These are phyloP conservation scores for Penicillium arizonense DNA, from an alignment of 495 filamentous ascomycete genomes.

Conservation along the genomic window DNA sequence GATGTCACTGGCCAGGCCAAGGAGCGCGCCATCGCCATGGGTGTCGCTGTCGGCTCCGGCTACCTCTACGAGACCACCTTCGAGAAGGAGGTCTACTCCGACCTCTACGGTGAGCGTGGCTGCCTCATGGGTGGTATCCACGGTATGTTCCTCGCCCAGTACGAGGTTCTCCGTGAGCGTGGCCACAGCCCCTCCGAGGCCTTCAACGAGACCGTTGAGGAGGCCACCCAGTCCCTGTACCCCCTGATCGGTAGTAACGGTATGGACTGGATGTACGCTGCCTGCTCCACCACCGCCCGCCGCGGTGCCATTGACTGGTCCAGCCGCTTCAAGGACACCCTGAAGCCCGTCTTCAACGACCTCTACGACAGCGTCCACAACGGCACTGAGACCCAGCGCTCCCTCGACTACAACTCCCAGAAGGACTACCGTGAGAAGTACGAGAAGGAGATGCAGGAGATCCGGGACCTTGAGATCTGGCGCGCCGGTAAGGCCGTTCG, in stretches of 20 bases:
- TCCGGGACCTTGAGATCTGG: conserved; percentile 97
- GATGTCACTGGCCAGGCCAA: conserved; percentile 97
- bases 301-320: conserved; percentile 99
- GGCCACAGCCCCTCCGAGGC: conserved; percentile 97
- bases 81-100: conserved; percentile 99
- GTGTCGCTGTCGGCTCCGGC: conserved; percentile 91
- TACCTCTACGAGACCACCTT: conserved; percentile 99
- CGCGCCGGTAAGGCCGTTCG: conserved; percentile 94
- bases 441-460: conserved; percentile 95
- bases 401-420: conserved; percentile 92
- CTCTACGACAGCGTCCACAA: conserved; percentile 89
- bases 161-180: conserved; percentile 98
- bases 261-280: conserved; percentile 99
- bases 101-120: conserved; percentile 98
- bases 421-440: conserved; percentile 94
- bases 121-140: conserved; percentile 99
- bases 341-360: conserved; percentile 97
- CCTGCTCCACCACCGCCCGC: conserved; percentile 97
- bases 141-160: conserved; percentile 99
- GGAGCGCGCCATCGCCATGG: conserved; percentile 96
- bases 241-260: conserved; percentile 93
- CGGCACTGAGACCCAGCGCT: conserved; percentile 88
- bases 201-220: conserved; percentile 99
- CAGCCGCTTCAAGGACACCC: conserved; percentile 85
- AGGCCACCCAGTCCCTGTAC: conserved; percentile 97